phyloP scores from a whole-genome alignment of 1,284 basidiomycete genomes.

The Kwoniella shivajii region DNA sequence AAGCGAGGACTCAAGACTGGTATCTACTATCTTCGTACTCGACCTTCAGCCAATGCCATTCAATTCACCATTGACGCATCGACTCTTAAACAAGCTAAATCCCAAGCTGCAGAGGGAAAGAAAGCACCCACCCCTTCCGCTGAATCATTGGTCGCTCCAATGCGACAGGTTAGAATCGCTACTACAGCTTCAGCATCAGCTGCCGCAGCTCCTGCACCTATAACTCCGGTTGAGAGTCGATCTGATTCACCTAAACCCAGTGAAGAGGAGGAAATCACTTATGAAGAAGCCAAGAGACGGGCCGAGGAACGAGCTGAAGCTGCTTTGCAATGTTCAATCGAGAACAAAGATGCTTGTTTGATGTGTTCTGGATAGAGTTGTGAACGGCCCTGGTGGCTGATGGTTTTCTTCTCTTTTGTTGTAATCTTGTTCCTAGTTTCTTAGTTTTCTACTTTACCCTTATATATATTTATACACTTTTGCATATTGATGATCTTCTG shows the following conservation, averaged over 20 bases:
- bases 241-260: slow-evolving; percentile 36
- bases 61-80: slow-evolving; percentile 95
- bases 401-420: neutral
- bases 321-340: slow-evolving; percentile 54
- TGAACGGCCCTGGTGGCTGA: slow-evolving; percentile 3
- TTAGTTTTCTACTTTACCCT: slow-evolving; percentile 7
- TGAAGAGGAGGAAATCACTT: slow-evolving; percentile 54
- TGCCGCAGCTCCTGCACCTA: slow-evolving; percentile 28
- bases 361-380: slow-evolving; percentile 52
- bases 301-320: slow-evolving; percentile 55
- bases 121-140: slow-evolving; percentile 15
- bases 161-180: slow-evolving; percentile 47
- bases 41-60: slow-evolving; percentile 91
- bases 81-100: slow-evolving; percentile 62
- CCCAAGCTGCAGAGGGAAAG: slow-evolving; percentile 27
- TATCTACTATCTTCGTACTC: slow-evolving; percentile 91
- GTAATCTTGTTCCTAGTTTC: neutral
- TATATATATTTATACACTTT: slow-evolving; percentile 3
- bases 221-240: slow-evolving; percentile 16
- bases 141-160: slow-evolving; percentile 31
- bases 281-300: slow-evolving; percentile 55
- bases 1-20: slow-evolving; percentile 99
- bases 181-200: slow-evolving; percentile 36
- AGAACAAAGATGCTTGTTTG: slow-evolving; percentile 56
- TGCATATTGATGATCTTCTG: neutral